Conservation (phyloP, 495 filamentous ascomycete species). For the Neurospora sp. region DNA sequence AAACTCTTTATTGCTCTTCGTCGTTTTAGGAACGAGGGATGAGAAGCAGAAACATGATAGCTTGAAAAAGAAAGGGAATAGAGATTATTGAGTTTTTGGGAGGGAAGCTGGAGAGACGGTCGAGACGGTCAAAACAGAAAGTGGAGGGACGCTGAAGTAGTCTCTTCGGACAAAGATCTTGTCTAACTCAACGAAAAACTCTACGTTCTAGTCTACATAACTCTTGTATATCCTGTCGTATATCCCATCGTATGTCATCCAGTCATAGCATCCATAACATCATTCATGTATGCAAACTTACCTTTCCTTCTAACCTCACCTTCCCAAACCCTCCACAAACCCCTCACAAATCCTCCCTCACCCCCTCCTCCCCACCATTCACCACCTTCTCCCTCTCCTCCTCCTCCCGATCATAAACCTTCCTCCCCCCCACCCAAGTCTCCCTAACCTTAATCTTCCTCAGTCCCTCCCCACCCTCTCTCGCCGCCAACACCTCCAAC, state of each 20-base stretch:
- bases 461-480: constrained; percentile 31
- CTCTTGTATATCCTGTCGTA: background rate
- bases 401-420: constrained; percentile 27
- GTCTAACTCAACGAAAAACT: background rate
- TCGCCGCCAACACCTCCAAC: constrained; percentile 11
- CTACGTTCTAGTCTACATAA: background rate
- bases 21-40: background rate
- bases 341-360: constrained; percentile 8
- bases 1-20: background rate
- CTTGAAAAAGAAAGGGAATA: background rate
- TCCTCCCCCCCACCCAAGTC: constrained; percentile 52
- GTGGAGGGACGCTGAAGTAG: background rate
- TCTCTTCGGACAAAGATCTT: background rate
- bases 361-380: background rate
- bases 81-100: background rate
- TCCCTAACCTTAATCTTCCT: constrained; percentile 42
- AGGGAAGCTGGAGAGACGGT: background rate
- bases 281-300: background rate
- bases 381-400: background rate
- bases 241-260: background rate
- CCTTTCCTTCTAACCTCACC: background rate
- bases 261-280: background rate
- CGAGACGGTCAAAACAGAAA: background rate
- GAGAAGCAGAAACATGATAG: background rate
- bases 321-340: background rate